Base-by-base conservation (phyloP, 1,284 basidiomycete species). In the Marasmius oreades region DNA sequence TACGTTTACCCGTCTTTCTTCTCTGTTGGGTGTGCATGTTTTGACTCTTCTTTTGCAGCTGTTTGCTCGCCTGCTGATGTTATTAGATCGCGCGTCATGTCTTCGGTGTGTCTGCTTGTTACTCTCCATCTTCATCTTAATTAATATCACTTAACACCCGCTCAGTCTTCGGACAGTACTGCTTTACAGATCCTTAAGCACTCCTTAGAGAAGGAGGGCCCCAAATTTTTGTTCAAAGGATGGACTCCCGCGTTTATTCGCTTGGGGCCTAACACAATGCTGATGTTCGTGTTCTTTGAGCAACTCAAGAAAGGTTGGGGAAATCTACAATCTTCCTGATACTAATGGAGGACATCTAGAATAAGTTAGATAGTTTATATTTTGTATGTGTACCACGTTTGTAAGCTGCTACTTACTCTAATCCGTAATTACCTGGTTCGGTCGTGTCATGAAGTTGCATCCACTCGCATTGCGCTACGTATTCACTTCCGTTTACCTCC, bases 1-100 rank as follows among this genome's bases (percentile, higher is more conserved):
- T 90, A 58, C 43, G 83, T 76, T 54, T 18, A 55, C 16, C 18
- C 24, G n/a, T 53, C 48, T 51, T 23, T 33, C 12, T 36, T 59
- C 37, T 42, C 34, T 20, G 45, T 28, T 54, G 37, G 66, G 58
- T 24, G 11, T 20, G 33, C 10, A 26, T n/a, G 12, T n/a, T n/a
- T 56, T 53, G 42, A 52, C 28, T 55, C 16, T 8, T 31, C 44
- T 23, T 58, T 45, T 33, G 6, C 61, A 90, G 88, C 93, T 51
- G 85, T 95, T 23, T 94, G 91, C 65, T 91, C 92, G 11, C 93
- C 93, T 7, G 91, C 87, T 12, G 93, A 96, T 66, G 93, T 95
- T 18, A 75, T 96, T 64, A 84, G 90, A 64, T 88, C 88, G 20
- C 81, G 88, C 51, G 70, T 91, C 48, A 91, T 91, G 88, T 80